A percentile compares a stretch with the other conserved stretches of the same genome.
These are phyloP conservation scores for Hyparrhenia diplandra DNA, from an alignment of 176 grass and related monocot genomes.

Conservation along the genomic window DNA sequence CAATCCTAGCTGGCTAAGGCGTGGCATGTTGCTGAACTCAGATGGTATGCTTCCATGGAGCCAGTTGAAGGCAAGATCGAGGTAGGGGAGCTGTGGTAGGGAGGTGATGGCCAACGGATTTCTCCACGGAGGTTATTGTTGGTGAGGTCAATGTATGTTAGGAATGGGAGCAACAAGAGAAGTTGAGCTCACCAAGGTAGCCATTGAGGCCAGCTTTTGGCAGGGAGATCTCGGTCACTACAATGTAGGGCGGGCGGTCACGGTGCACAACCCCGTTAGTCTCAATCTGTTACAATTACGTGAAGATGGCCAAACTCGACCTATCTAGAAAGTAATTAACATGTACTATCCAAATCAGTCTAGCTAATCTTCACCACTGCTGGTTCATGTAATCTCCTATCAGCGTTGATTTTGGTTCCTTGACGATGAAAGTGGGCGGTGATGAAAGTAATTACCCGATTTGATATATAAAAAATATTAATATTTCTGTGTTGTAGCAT, in stretches of 20 bases:
- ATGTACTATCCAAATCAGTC: no score
- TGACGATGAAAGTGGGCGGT: no score
- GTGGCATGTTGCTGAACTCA: background rate
- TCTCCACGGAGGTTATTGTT: constrained; percentile 6
- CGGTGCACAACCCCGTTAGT: no score
- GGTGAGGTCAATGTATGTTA: background rate
- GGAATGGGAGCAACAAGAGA: background rate
- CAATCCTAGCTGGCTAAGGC: background rate
- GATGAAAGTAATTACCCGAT: no score
- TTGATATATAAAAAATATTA: no score
- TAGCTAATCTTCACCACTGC: no score
- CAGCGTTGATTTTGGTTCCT: no score
- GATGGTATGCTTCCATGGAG: background rate
- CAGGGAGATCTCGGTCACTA: background rate
- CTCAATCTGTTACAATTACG: no score
- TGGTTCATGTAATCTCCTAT: no score
- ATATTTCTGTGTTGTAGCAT: no score
- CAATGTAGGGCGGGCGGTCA: background rate
- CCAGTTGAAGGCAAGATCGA: background rate
- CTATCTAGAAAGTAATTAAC: no score
- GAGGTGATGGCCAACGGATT: background rate
- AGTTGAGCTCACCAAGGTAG: background rate
- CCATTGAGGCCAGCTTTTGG: background rate
- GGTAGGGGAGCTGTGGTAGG: background rate
- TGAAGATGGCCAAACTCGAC: no score